phyloP scores from a whole-genome alignment of 2,329 filamentous ascomycete genomes.

The Nemania sp. region DNA sequence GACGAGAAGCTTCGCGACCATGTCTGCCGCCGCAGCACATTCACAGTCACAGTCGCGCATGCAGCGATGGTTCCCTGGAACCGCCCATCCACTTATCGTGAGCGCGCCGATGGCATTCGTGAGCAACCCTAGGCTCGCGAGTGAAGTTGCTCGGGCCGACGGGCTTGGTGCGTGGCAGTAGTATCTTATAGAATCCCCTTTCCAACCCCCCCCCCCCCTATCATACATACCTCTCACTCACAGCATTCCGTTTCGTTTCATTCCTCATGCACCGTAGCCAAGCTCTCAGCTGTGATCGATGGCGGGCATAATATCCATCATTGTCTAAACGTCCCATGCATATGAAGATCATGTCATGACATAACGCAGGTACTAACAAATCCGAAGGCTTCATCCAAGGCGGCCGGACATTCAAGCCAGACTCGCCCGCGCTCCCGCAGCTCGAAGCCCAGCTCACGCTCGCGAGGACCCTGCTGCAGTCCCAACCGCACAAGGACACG shows the following conservation, averaged over 20 bases:
- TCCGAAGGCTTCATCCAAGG: constrained; percentile 51
- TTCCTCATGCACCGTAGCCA: no score
- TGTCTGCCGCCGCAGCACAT: constrained; percentile 17
- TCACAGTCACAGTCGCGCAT: constrained; percentile 40
- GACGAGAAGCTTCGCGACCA: constrained; percentile 24
- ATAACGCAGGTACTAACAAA: background rate
- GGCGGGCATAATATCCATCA: no score
- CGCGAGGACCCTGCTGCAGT: constrained; percentile 7
- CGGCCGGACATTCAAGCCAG: constrained; percentile 51
- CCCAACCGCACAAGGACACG: background rate
- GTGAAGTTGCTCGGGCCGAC: constrained; percentile 56
- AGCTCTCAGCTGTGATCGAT: no score
- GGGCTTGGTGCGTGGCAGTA: constrained; percentile 53
- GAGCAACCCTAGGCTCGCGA: constrained; percentile 54
- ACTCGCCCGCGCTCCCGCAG: constrained; percentile 44
- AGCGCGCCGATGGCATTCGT: constrained; percentile 58
- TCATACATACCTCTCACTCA: no score
- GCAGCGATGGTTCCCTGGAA: constrained; percentile 54
- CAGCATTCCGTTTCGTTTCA: no score
- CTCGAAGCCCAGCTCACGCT: constrained; percentile 51
- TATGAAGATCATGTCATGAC: no score
- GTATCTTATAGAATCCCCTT: no score
- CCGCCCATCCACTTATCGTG: constrained; percentile 54
- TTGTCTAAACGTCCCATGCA: no score
- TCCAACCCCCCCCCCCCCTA: no score